Base-by-base conservation (phyloP, 2,329 filamentous ascomycete genomes). In the Neonectria coccinea region DNA sequence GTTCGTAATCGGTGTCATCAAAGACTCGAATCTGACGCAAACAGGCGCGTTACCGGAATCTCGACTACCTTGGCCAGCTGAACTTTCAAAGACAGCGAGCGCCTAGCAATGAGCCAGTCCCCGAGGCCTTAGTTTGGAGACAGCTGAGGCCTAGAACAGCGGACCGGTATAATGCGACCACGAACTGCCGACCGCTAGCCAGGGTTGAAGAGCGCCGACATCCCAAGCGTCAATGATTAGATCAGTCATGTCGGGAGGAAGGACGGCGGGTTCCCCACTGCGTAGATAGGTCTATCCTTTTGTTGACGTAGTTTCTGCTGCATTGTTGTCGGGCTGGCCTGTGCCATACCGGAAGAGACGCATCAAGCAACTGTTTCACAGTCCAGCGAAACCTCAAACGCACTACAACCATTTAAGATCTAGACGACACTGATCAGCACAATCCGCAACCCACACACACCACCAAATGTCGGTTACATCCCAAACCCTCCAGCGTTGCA, bases 401-500 rank as follows among this genome's bases (percentile, higher is more conserved):
- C 33, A 29, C 55, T 44, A 29, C 20, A n/a, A 29, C 44, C 42
- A 25, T 36, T 25, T 14, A 29, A 47, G n/a, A 47, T 22, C 25
- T 25, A 25, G 7, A 22, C 27, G 11, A 25, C 12, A 22, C 27
- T 22, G 16, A 27, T 50, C 18, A 36, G 39, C 7, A 56, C 25
- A 58, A 42, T 50, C 11, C 55, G 18, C 20, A 31, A 25, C 47
- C 31, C 25, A 22, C 31, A 16, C 18, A 45, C 22, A 29, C 31
- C 25, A 36, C 22, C 29, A 31, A 53, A 45, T 33, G 31, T 55
- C 31, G 54, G 42, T 33, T 31, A 50, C 36, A 52, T 54, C 47
- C 29, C 47, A 56, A 62, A 55, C 53, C 62, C 27, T 36, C 56
- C 50, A 55, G 62, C 42, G 59, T 60, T 56, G 59, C 59, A 65